Evolutionary conservation across 2,329 filamentous ascomycete species (phyloP), one percentile per base, ranked within the genome.

Genomic region (Arthrobotrys entomopaga): DNA sequence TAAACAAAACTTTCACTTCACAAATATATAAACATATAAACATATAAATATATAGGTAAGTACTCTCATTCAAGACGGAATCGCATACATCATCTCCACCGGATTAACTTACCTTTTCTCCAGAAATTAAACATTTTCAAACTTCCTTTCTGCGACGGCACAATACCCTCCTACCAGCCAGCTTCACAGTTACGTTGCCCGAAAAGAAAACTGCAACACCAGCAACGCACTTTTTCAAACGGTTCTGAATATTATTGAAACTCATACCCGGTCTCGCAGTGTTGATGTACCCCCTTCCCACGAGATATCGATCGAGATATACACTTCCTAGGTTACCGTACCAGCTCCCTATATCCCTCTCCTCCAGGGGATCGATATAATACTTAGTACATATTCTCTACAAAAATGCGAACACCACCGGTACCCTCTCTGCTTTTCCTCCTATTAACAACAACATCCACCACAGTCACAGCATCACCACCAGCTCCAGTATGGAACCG

Each of bases 401-500:
- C n/a, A n/a, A 67, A 43, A 49, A 74, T 74, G 70, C 63, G 50
- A 8, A 11, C 70, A 5, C 49, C 57, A 49, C 42, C 40, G 15
- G n/a, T n/a, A n/a, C 24, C 61, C 10, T 6, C 65, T 29, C 50
- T 74, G 1, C 46, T 66, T 29, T 50, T 67, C 7, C 43, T 64
- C 11, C 46, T 74, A 34, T 24, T 61, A 8, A 29, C 52, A 24
- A 40, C 57, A 20, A 48, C 70, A 15, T 57, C 70, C 16, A 24
- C 70, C 13, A 54, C 60, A 6, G 20, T 73, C n/a, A n/a, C n/a
- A n/a, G 40, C 50, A 22, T 48, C 57, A 20, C 48, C 70, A 20
- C 70, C 70, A 22, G 38, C 70, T n/a, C 61, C 60, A 6, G 20
- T 74, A 8, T 74, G 70, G 70, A 52, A 63, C 46, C 70, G 70